Evolutionary conservation across 2,329 filamentous ascomycete species (phyloP), one percentile per base, ranked within the genome.

Genomic region (Chalaropsis ovoidea): DNA sequence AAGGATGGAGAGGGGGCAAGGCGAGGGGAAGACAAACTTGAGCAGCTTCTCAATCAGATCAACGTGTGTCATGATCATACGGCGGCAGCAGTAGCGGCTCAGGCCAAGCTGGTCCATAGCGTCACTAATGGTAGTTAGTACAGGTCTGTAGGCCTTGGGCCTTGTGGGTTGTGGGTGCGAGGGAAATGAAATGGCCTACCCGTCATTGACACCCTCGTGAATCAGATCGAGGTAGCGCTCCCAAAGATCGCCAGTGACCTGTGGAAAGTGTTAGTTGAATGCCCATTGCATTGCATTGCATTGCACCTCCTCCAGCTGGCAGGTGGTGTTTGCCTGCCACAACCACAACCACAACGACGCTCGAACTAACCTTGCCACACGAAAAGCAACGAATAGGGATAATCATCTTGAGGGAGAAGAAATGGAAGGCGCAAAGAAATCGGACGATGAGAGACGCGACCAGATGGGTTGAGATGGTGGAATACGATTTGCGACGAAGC

Each of bases 1-100:
- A 35, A 11, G 27, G 43, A 4, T n/a, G n/a, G 6, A 43, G 8
- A 2, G 15, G 17, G 47, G 13, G 6, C 8, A 42, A 58, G 17
- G 0, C 19, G 11, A 58, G 7, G 10, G 7, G 2, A 52, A 43
- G 24, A 24, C n/a, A 22, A 86, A 95, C 89, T 93, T 90, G 70
- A 99, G 85, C 62, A 99, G 85, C 79, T 99, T 99, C 82, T 99
- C 94, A 72, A 99, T 96, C 69, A 99, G 81, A 76, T 99, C 94
- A 72, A 99, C 94, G 77, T 99, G 94, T 68, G 94, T 99, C 89
- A 99, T 96, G 76, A 99, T 86, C 94, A 99, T 99, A 73, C 94
- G 88, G 71, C 94, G 89, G 80, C 94, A 99, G 83, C 94, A 99
- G 81, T 99, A 99, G 71, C 94, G 86, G 77, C 90, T 93, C 73